Evolutionary conservation across 352 stramenopile species (phyloP), one percentile per base, ranked within the genome.

Genomic region (Thalassiosira mediterranea): DNA sequence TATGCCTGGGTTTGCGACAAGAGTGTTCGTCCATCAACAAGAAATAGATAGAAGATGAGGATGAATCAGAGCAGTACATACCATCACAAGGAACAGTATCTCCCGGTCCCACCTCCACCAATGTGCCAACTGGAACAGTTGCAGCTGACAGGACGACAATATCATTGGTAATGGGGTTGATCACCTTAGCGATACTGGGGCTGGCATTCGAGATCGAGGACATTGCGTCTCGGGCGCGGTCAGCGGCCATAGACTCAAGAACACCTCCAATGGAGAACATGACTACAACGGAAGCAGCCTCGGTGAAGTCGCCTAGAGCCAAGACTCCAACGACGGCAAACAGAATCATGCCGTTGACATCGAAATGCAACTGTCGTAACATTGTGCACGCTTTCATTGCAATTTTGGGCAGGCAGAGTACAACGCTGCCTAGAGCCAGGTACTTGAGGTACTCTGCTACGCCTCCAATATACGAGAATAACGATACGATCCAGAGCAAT

Each of bases 61-160:
- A n/a, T n/a, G n/a, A n/a, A n/a, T n/a, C n/a, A n/a, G n/a, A n/a
- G n/a, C n/a, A n/a, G n/a, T n/a, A n/a, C n/a, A n/a, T 81, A 54
- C 95, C 95, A 77, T 98, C 96, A 29, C 94, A 94, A 0, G 96
- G 95, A 23, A 98, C 92, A 34, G 95, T 95, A 73, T 98, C 95
- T 26, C 96, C 95, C 31, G 95, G 90, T 69, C 91, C 82, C 13
- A 98, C 88, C 10, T 95, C 69, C 17, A 98, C 86, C 49, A 96
- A 87, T 23, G 95, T 90, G 23, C 95, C 95, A 5, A 93, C 79
- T n/a, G 81, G 61, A 40, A 93, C 79, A 25, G 26, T 28, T 7
- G 70, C 63, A 8, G 83, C 83, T 25, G 86, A 65, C 37, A 94
- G 72, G 15, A 87, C 58, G 38, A 87, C 62, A 26, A 90, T 42